Evolutionary conservation across 306 rosid species (phyloP).

Genomic region (Hippophae gyantsensis): DNA sequence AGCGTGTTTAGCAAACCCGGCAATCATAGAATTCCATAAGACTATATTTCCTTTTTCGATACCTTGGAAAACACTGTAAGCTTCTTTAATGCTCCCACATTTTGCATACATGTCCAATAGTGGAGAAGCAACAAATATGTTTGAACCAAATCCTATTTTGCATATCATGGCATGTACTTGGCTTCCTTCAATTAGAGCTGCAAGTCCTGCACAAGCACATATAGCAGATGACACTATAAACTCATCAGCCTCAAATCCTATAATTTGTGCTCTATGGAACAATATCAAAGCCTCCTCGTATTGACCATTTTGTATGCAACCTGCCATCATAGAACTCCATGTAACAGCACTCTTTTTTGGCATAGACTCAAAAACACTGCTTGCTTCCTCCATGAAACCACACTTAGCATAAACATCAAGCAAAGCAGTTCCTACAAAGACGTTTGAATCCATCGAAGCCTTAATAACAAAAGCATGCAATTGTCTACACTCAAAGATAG

Average conservation of each 20-base stretch:
- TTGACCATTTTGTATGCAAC: conserved; percentile 59
- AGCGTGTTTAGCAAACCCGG: conserved; percentile 75
- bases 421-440: conserved; percentile 74
- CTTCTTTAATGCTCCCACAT: conserved; percentile 70
- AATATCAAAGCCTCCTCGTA: conserved; percentile 66
- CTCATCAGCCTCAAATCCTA: conserved; percentile 40
- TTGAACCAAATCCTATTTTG: conserved; percentile 54
- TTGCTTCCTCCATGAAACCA: conserved; percentile 51
- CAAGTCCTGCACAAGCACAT: conserved; percentile 72
- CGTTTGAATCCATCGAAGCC: conserved; percentile 54
- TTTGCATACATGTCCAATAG: conserved; percentile 83
- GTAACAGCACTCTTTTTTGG: conserved; percentile 60
- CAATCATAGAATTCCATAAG: conserved; percentile 74
- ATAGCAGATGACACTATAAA: conserved; percentile 59
- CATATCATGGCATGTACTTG: conserved; percentile 58
- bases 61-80: conserved; percentile 49
- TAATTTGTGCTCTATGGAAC: conserved; percentile 39
- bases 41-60: conserved; percentile 41
- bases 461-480: conserved; percentile 65
- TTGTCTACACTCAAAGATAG: conserved; percentile 53
- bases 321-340: conserved; percentile 84
- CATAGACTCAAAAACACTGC: conserved; percentile 50
- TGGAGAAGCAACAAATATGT: conserved; percentile 46
- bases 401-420: conserved; percentile 72
- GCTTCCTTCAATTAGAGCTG: conserved; percentile 63